Evolutionary conservation across 2,329 filamentous ascomycete genomes (phyloP).

Genomic region (Epichloe elymi): DNA sequence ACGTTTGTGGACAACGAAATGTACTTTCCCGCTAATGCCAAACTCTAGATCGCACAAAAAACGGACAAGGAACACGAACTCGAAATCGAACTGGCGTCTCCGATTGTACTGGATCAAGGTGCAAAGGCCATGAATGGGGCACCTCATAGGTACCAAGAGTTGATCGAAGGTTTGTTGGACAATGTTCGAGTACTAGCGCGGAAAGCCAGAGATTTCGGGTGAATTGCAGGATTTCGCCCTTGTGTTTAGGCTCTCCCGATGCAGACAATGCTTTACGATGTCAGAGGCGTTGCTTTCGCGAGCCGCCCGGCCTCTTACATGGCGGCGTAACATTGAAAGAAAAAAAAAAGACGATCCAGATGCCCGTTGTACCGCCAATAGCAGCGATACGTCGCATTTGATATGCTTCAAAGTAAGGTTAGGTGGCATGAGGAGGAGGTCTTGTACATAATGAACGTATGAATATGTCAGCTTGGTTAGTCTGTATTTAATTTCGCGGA

Average conservation of each 20-base stretch:
- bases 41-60: conserved; percentile 23
- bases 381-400: background rate
- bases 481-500: background rate
- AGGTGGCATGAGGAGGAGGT: background rate
- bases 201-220: conserved; percentile 23
- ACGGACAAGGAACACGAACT: conserved; percentile 62
- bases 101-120: conserved; percentile 53
- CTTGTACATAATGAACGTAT: background rate
- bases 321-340: background rate
- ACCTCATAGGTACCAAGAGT: conserved; percentile 47
- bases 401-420: background rate
- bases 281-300: background rate
- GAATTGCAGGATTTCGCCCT: background rate
- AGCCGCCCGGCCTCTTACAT: background rate
- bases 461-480: background rate
- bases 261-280: background rate
- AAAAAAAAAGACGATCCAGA: background rate
- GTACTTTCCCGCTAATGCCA: conserved; percentile 1
- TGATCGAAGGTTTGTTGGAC: conserved; percentile 63
- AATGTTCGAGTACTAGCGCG: conserved; percentile 51
- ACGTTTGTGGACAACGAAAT: background rate
- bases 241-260: background rate
- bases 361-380: background rate
- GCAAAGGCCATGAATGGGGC: conserved; percentile 36
- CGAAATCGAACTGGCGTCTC: conserved; percentile 61